A percentile compares a stretch with the other conserved stretches of the same genome.
Conservation (phyloP, 768 basidiomycete genomes). For the Auricularia heimuer region DNA sequence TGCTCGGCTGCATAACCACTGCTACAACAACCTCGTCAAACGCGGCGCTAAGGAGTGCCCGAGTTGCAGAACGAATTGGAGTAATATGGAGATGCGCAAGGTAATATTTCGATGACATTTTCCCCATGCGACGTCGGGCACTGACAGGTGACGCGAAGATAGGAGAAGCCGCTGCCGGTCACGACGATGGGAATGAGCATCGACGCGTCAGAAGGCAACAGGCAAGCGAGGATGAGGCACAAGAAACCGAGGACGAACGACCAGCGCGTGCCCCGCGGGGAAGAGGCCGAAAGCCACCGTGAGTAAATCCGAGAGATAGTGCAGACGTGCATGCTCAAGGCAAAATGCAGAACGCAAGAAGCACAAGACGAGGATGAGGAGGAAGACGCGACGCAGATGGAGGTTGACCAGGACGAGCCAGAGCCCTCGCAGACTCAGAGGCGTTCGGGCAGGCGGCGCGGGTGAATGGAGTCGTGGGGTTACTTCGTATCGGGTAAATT, state of each 20-base stretch:
- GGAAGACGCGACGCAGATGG: background rate
- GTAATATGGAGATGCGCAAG: background rate
- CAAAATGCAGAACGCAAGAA: background rate
- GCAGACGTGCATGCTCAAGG: background rate
- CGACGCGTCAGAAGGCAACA: background rate
- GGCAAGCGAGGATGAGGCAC: conserved; percentile 8
- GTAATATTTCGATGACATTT: background rate
- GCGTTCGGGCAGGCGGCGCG: background rate
- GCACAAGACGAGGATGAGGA: conserved; percentile 1
- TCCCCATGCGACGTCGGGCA: background rate
- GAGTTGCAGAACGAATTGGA: conserved; percentile 49
- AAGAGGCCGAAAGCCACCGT: background rate
- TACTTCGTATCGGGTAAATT: background rate
- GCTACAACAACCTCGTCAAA: conserved; percentile 44
- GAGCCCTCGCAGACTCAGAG: background rate
- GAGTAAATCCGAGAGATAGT: background rate
- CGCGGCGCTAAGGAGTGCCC: conserved; percentile 34
- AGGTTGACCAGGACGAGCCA: background rate
- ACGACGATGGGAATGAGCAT: background rate
- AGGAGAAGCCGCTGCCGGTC: background rate
- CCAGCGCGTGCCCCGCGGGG: background rate
- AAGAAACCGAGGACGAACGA: conserved; percentile 8
- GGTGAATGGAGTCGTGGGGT: background rate
- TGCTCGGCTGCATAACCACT: conserved; percentile 52
- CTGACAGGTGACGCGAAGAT: background rate